Evolutionary conservation across 148 eudicot species (phyloP).

Genomic region (Rhododendron ferrugineum): DNA sequence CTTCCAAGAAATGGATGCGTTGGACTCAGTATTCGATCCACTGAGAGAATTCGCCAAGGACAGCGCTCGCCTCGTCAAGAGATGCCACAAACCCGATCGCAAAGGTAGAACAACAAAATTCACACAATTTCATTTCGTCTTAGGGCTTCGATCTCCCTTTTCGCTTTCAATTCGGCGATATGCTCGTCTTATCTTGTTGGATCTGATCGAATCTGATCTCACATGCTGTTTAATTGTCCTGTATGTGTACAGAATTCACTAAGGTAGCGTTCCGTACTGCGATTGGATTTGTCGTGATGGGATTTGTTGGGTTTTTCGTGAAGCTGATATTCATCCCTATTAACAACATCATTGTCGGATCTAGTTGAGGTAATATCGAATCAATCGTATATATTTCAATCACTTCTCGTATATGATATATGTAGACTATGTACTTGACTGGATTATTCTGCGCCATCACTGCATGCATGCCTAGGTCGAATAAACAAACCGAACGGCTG

Average conservation of each 20-base stretch:
- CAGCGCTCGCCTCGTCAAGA: conserved; percentile 53
- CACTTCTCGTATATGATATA: neutral
- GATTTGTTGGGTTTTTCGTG: conserved; percentile 67
- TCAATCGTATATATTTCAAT: neutral
- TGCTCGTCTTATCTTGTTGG: neutral
- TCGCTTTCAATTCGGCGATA: neutral
- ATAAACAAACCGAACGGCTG: neutral
- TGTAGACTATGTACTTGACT: neutral
- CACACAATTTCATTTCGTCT: neutral
- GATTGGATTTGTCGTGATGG: conserved; percentile 67
- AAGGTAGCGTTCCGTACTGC: conserved; percentile 71
- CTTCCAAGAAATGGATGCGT: conserved; percentile 28
- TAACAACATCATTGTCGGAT: conserved; percentile 63
- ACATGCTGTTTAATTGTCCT: neutral
- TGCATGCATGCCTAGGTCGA: neutral
- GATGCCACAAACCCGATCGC: conserved; percentile 59
- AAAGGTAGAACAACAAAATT: conserved; percentile 29
- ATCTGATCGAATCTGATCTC: conserved; percentile 1
- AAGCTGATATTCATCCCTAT: conserved; percentile 66
- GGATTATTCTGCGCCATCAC: neutral
- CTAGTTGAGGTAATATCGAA: conserved; percentile 26
- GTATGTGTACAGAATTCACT: conserved; percentile 37
- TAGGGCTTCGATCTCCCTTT: neutral
- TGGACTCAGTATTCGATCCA: conserved; percentile 47
- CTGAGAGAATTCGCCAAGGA: conserved; percentile 53